Base-by-base conservation (phyloP, 2,329 filamentous ascomycete species). In the Colletotrichum chlorophyti region DNA sequence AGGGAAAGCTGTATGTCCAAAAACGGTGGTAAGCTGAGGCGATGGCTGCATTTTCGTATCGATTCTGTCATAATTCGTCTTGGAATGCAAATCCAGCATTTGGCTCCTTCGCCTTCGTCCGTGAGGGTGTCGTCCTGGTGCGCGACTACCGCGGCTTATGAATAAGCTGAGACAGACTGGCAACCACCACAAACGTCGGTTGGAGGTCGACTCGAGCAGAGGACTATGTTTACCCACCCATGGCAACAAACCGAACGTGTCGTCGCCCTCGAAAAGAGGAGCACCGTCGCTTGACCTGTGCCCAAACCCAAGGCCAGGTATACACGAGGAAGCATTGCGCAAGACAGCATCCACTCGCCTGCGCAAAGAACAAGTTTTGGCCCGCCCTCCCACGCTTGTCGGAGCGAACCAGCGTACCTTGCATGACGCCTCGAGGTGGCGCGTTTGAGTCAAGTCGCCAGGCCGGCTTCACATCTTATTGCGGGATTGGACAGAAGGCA, bases 351-450 rank as follows among this genome's bases (percentile, higher is more conserved):
- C 49, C 23, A 32, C 51, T 59, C 55, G 51, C 15, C 31, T 43
- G 43, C 12, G 42, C 14, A 32, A 38, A 23, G 43, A 49, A 32
- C 55, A 55, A 34, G 43, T 59, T 59, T 50, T 49, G 55, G 49
- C 45, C n/a, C 31, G 37, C 43, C 43, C 31, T 59, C 24, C 23
- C 31, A 45, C 51, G 38, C 31, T 55, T 55, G 26, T 29, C 26
- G 24, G 29, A 47, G 41, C 41, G 42, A n/a, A 54, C 50, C 37
- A 43, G 51, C 38, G 61, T 63, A 59, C 59, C 49, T 62, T 68
- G 65, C 66, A 66, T 67, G 60, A 63, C 63, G 63, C 59, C 51
- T 64, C 54, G 49, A 35, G 45, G 62, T 64, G 62, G 59, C 60
- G 58, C 54, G 46, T 57, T 41, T 50, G 58, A 61, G 43, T 49